Base-by-base conservation (phyloP, 768 basidiomycete genomes). In the Lentinus tigrinus region DNA sequence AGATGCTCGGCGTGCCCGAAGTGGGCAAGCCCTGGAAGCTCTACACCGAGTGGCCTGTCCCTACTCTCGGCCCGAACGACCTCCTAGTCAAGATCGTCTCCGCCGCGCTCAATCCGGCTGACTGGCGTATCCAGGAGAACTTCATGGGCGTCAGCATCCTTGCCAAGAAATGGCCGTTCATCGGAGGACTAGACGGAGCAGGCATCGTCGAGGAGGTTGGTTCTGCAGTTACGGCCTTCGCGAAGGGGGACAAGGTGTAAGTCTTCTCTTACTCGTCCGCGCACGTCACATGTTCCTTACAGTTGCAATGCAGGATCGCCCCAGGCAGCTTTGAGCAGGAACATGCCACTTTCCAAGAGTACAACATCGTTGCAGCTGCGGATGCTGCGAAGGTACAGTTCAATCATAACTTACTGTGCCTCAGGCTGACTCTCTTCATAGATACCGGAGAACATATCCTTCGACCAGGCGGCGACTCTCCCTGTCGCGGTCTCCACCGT, bases 131-230 rank as follows among this genome's bases (percentile, higher is more conserved):
- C 7, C 40, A 42, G 40, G 17, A 42, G 40, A 31, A 31, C 31
- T 31, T 31, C 31, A 31, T 31, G 31, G 31, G 31, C 11, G 31
- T 31, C 31, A 31, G 31, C 31, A 31, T 31, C 31, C 31, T 31
- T 1, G 31, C 31, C 1, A 31, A 31, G 31, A 31, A 56, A n/a
- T 74, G 57, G 52, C 74, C 70, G 9, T 63, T 60, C 1, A 56
- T 74, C 11, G 23, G 71, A 3, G 74, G 75, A 0, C 38, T 37
- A 1, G 75, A 76, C 52, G 50, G 63, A 24, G 70, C 74, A 0
- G 76, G 76, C 9, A 63, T 59, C 4, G 65, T 76, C 7, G 62
- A 63, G 19, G 60, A 58, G 23, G 62, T 70, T 24, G 72, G 72
- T 3, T 56, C 60, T 17, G 67, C 59, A 4, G 72, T 72, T 3